Evolutionary conservation across 176 grass and related monocot species (phyloP), one percentile per base, ranked within the genome.

Genomic region (Oryza brachyantha): DNA sequence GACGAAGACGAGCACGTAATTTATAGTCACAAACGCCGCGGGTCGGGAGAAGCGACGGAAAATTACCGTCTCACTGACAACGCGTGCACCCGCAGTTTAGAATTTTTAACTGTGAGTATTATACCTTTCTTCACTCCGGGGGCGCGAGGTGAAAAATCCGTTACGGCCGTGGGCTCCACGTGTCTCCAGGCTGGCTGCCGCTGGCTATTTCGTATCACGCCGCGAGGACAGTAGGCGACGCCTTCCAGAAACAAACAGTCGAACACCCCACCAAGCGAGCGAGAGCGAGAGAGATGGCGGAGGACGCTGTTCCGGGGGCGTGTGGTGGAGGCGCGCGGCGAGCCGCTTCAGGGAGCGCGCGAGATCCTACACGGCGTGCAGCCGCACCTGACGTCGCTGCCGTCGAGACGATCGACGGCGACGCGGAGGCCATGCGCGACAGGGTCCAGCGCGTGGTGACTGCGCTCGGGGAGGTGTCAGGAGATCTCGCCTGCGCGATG

Each of bases 191-290:
- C n/a, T n/a, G n/a, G n/a, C n/a, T n/a, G n/a, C n/a, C n/a, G 22
- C 77, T 43, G 78, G 35, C 62, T 67, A 79, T 28, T 38, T 68
- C 21, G 38, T 4, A 26, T 34, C 66, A 71, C 79, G 28, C 55
- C 54, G 19, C 66, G 42, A 13, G 17, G 61, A n/a, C n/a, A n/a
- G n/a, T n/a, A n/a, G n/a, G n/a, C 75, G 36, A 61, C 61, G 37
- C 27, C 41, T 45, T 25, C 59, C 66, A 13, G 0, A 81, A 43
- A 19, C 39, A 70, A 46, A 70, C 40, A 0, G 41, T 17, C 66
- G 26, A 32, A 31, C 68, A 60, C 52, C 52, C 66, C 36, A 10
- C 28, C 38, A 45, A 26, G 27, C 58, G 24, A 14, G 74, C 25
- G 41, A 31, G 69, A 71, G 41, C 2, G 61, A 31, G 36, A 32